These are phyloP conservation scores for Aureobasidium sp. DNA, from an alignment of 2,329 filamentous ascomycete genomes.

Conservation along the genomic window DNA sequence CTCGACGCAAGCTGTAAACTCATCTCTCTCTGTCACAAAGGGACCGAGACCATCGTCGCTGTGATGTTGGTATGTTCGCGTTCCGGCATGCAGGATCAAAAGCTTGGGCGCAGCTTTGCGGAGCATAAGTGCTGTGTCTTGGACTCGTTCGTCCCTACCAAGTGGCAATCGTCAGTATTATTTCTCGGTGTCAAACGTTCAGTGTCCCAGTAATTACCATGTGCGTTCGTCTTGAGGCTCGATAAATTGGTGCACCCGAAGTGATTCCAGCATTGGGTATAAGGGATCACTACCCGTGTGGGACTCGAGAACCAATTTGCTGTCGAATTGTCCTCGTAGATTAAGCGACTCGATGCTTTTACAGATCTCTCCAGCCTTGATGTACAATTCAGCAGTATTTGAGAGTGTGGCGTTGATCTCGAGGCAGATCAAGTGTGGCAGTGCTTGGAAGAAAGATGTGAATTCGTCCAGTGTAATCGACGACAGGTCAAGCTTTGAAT, in stretches of 20 bases:
- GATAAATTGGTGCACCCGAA: not conserved
- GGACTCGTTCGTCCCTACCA: not conserved
- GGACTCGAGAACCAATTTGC: not conserved
- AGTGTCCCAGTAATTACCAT: not conserved
- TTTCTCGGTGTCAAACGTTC: not conserved
- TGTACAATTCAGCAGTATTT: not conserved
- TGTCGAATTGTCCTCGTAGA: not conserved
- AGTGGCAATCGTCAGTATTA: not conserved
- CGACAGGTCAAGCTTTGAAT: not conserved
- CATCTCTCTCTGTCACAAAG: not conserved
- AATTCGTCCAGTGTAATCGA: not conserved
- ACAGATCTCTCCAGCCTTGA: not conserved
- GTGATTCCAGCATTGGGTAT: not conserved
- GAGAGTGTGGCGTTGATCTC: not conserved
- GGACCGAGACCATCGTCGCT: not conserved
- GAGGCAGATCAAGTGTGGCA: not conserved
- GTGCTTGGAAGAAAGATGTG: not conserved
- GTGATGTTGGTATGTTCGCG: not conserved
- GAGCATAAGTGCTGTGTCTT: not conserved
- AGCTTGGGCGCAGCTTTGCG: not conserved
- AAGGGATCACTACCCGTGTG: not conserved
- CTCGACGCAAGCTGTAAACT: not conserved
- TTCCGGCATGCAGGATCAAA: not conserved
- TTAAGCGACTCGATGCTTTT: not conserved
- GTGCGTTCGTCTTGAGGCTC: not conserved